Percentiles rank a stretch among this genome's conserved stretches.
These are phyloP conservation scores for Gnaphalium uliginosum DNA, from an alignment of 129 eudicot species.

Conservation along the genomic window DNA sequence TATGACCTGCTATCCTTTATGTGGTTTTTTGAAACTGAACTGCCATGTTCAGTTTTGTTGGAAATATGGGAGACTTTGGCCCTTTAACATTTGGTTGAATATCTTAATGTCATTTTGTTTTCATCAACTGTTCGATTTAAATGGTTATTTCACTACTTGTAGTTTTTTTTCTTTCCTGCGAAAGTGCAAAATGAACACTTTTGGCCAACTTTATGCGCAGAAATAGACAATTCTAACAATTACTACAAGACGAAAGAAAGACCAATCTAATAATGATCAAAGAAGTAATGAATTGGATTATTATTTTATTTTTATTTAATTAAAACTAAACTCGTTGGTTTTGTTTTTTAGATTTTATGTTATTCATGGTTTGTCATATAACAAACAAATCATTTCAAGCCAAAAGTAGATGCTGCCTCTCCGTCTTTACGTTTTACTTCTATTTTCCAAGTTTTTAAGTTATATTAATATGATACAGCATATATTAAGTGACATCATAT, in stretches of 20 bases:
- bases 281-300: neutral
- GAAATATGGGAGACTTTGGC: neutral
- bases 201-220: neutral
- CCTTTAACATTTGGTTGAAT: neutral
- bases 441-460: neutral
- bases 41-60: constrained; percentile 5
- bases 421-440: neutral
- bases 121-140: neutral
- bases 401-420: neutral
- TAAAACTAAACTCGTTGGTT: neutral
- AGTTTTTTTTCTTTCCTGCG: neutral
- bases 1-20: constrained; percentile 2
- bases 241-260: neutral
- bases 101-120: neutral
- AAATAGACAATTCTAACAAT: neutral
- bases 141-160: neutral
- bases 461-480: neutral
- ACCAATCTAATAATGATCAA: neutral
- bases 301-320: neutral
- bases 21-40: neutral
- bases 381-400: neutral
- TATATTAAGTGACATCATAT: neutral
- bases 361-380: neutral
- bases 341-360: neutral
- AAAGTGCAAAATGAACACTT: neutral